Conservation (phyloP, 768 basidiomycete genomes). For the Tylopilus cervinicoccineus region DNA sequence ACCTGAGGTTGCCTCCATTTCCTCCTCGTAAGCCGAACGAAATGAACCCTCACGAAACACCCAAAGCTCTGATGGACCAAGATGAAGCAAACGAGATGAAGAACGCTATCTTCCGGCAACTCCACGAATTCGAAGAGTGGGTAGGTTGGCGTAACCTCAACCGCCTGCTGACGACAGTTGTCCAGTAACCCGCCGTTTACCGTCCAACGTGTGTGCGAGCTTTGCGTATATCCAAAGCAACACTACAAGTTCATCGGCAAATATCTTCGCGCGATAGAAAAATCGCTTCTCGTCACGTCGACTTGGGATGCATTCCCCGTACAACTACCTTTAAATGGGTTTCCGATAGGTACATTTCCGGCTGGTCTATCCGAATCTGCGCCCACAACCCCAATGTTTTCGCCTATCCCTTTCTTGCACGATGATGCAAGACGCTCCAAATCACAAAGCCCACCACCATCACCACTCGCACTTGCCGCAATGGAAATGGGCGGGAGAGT, state of each 20-base stretch:
- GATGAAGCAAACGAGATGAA: constrained; percentile 59
- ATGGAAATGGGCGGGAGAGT: constrained; percentile 31
- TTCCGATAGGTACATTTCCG: constrained; percentile 31
- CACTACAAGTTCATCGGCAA: constrained; percentile 81
- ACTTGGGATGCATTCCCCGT: constrained; percentile 69
- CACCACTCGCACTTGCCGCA: constrained; percentile 54
- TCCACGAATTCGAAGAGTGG: constrained; percentile 75
- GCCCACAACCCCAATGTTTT: constrained; percentile 79
- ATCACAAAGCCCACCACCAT: constrained; percentile 76
- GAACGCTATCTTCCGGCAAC: constrained; percentile 51
- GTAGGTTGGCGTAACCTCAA: constrained; percentile 21
- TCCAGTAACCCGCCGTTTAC: constrained; percentile 73
- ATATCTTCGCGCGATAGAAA: constrained; percentile 84
- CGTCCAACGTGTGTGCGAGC: constrained; percentile 84
- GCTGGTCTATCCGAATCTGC: constrained; percentile 48
- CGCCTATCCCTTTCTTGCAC: constrained; percentile 84
- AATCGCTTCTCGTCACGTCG: constrained; percentile 79
- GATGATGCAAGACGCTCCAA: constrained; percentile 77
- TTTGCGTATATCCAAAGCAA: constrained; percentile 61
- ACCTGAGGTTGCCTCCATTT: constrained; percentile 71
- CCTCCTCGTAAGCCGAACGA: constrained; percentile 52
- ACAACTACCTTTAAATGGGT: constrained; percentile 29
- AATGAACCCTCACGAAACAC: constrained; percentile 48
- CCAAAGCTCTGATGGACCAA: constrained; percentile 56
- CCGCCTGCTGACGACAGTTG: constrained; percentile 4